Conservation (phyloP, 192 early-diverging fungal genomes). For the Gaertneriomyces semiglobifer region DNA sequence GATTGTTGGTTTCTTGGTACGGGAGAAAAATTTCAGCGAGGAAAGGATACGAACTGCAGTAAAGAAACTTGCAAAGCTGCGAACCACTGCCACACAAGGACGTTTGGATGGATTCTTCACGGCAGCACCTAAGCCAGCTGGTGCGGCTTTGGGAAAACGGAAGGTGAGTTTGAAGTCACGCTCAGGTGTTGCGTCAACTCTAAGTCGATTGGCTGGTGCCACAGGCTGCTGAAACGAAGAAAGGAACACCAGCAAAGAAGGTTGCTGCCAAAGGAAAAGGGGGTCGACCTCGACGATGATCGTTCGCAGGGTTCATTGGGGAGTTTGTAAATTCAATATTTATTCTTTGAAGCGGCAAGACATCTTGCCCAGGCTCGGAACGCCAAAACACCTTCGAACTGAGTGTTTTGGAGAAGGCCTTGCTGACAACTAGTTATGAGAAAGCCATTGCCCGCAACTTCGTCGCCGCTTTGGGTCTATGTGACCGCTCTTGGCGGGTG, state of each 20-base stretch:
- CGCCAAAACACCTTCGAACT: too few species aligned
- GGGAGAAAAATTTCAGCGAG: constrained; percentile 95
- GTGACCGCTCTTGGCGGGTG: too few species aligned
- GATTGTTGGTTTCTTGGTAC: constrained; percentile 80
- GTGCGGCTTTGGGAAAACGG: constrained; percentile 26
- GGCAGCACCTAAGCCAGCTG: constrained; percentile 43
- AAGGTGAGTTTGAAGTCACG: constrained; percentile 27
- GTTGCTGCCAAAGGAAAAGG: neutral
- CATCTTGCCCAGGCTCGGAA: too few species aligned
- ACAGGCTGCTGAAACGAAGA: neutral
- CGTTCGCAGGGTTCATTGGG: too few species aligned
- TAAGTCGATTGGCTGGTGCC: neutral
- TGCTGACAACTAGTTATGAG: too few species aligned
- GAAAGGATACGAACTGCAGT: constrained; percentile 80
- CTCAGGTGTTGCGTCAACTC: neutral
- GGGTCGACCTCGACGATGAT: neutral
- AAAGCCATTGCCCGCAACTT: too few species aligned
- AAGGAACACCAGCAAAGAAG: constrained; percentile 2
- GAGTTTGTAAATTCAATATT: too few species aligned
- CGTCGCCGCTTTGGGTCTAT: too few species aligned
- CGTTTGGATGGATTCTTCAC: constrained; percentile 92
- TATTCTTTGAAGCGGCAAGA: too few species aligned
- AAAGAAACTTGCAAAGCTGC: constrained; percentile 74
- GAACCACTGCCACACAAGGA: constrained; percentile 80
- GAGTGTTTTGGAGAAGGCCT: too few species aligned